Conservation (phyloP, 2,329 filamentous ascomycete species). For the Zasmidium citrigriseum region DNA sequence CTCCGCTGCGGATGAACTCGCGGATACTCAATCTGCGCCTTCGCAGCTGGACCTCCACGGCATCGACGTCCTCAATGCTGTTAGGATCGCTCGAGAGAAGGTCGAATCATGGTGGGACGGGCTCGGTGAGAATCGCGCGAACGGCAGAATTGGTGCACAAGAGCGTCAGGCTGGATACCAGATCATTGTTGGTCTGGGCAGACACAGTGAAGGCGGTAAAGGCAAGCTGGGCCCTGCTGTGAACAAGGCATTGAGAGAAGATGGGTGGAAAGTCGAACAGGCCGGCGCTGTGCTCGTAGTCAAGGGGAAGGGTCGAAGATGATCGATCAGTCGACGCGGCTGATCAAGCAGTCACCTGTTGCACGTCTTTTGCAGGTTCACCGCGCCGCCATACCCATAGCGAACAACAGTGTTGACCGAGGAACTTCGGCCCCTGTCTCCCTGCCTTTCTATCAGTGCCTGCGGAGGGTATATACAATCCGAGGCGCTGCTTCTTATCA, state of each 20-base stretch:
- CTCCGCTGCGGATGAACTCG: conserved; percentile 69
- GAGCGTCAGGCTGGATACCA: conserved; percentile 59
- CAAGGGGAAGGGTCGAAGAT: conserved; percentile 50
- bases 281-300: conserved; percentile 71
- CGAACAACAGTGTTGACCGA: neutral
- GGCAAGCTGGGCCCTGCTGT: conserved; percentile 79
- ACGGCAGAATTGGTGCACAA: conserved; percentile 45
- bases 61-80: conserved; percentile 76
- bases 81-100: conserved; percentile 70
- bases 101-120: conserved; percentile 75
- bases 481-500: neutral
- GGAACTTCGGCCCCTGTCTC: too few relatives aligned
- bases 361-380: too few relatives aligned
- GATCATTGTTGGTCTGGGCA: conserved; percentile 79
- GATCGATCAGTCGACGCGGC: neutral
- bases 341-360: too few relatives aligned
- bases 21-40: conserved; percentile 62
- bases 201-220: conserved; percentile 74
- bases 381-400: too few relatives aligned
- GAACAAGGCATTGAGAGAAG: conserved; percentile 69
- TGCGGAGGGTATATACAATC: too few relatives aligned
- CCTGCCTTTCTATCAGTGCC: too few relatives aligned
- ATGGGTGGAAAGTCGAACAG: conserved; percentile 81
- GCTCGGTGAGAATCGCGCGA: conserved; percentile 65
- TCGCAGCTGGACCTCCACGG: conserved; percentile 77